Percentiles rank a stretch among this genome's conserved stretches.
Conservation (phyloP, 441 rosid species). For the Bruguiera hainesii region DNA sequence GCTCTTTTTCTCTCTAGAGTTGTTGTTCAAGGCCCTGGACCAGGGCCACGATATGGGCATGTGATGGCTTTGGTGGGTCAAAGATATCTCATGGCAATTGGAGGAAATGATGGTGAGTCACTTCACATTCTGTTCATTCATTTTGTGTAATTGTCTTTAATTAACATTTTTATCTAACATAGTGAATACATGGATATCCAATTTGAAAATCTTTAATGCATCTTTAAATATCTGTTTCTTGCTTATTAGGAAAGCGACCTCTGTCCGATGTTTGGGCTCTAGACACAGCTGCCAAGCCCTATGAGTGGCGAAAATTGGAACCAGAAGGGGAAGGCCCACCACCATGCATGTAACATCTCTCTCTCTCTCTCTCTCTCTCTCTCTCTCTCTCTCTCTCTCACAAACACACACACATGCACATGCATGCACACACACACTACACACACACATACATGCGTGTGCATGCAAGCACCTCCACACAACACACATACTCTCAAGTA, state of each 20-base stretch:
- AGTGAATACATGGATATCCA: background rate
- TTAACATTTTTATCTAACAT: background rate
- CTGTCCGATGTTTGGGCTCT: slow-evolving; percentile 99
- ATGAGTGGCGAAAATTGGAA: slow-evolving; percentile 99
- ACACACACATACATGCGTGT: background rate
- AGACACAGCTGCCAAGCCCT: slow-evolving; percentile 99
- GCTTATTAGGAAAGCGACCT: slow-evolving; percentile 80
- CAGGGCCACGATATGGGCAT: slow-evolving; percentile 99
- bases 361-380: background rate
- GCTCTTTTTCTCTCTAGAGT: slow-evolving; percentile 54
- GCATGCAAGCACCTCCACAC: background rate
- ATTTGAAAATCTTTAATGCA: slow-evolving; percentile 10
- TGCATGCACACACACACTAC: background rate
- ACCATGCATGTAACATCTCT: slow-evolving; percentile 81
- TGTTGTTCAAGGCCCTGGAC: slow-evolving; percentile 99
- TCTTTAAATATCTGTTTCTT: slow-evolving; percentile 18
- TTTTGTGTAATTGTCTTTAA: slow-evolving; percentile 11
- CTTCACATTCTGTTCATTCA: slow-evolving; percentile 9
- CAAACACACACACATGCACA: no score
- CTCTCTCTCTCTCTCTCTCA: background rate
- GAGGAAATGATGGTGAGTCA: slow-evolving; percentile 85
- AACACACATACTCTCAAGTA: no score
- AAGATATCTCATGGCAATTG: slow-evolving; percentile 87
- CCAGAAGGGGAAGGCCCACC: slow-evolving; percentile 99
- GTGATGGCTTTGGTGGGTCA: slow-evolving; percentile 99